Base-by-base conservation (phyloP, 768 basidiomycete genomes). In the Rhodotorula toruloides region DNA sequence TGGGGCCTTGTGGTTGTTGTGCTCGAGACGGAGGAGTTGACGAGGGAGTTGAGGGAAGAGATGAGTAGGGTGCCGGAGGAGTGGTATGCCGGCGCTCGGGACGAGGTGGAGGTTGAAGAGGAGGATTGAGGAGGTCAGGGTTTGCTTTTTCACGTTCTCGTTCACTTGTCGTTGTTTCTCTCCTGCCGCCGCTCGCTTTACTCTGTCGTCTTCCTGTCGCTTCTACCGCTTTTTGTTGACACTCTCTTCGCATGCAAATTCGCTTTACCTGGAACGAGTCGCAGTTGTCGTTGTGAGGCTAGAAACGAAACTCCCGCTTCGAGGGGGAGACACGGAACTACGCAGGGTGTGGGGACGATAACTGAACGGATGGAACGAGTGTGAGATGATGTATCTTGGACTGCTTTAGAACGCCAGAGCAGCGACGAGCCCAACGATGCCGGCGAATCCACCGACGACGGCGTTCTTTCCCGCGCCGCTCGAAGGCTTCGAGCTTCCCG, bases 41-140 rank as follows among this genome's bases (percentile, higher is more conserved):
- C 63, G 49, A 50, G 37, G 55, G 63, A 64, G 42, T 11, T 60
- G 31, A 32, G 59, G 49, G 17, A 16, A 16, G 63, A 64, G 5
- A 57, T 58, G 39, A 9, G 14, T 10, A 34, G 12, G 48, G 48
- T 53, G 6, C 21, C n/a, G 14, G n/a, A 19, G 8, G 31, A 27
- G 39, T 54, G 54, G 37, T 32, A 27, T 27, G 57, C 21, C 32
- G 50, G 32, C 31, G 14, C 34, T 11, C 29, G 21, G 21, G 44
- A 29, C 16, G 3, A 9, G 4, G 12, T 12, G 5, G 22, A 17
- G 12, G 44, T 8, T 9, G 44, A 22, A 19, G 14, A 13, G 44
- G 16, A 12, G 16, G 34, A 4, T 7, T 1, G 34, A 9, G 5
- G 31, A 2, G 53, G 13, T 31, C 14, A 2, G 17, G 17, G 16